A percentile compares a stretch with the other conserved stretches of the same genome.
Evolutionary conservation across 352 stramenopile species (phyloP).

Genomic region (Globisporangium sylvaticum): DNA sequence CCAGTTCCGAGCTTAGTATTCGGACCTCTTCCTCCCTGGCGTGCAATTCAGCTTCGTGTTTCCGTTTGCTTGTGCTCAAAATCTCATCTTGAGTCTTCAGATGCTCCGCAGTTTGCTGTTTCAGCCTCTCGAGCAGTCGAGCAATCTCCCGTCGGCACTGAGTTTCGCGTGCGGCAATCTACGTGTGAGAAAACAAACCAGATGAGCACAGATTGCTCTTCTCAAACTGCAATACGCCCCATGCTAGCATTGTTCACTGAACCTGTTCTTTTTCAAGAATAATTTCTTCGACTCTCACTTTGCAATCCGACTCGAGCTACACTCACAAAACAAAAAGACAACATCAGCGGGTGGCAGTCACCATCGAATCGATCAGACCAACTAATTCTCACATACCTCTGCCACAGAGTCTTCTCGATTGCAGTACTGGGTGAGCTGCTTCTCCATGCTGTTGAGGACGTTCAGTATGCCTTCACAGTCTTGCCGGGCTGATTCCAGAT

Average conservation of each 20-base stretch:
- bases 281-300: conserved; percentile 60
- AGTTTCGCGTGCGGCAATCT: conserved; percentile 58
- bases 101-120: conserved; percentile 40
- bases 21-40: conserved; percentile 50
- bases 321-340: background rate
- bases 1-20: conserved; percentile 39
- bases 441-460: conserved; percentile 83
- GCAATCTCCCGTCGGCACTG: conserved; percentile 69
- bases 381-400: conserved; percentile 30
- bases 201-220: background rate
- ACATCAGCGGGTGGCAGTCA: background rate
- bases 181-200: background rate
- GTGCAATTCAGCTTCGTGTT: conserved; percentile 38
- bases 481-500: conserved; percentile 65
- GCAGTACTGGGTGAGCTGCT: conserved; percentile 75
- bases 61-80: conserved; percentile 22
- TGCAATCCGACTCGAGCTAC: conserved; percentile 70
- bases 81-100: conserved; percentile 48
- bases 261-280: conserved; percentile 80
- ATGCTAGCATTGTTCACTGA: conserved; percentile 1
- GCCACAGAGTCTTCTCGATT: conserved; percentile 65
- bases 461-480: conserved; percentile 82
- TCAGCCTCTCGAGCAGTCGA: conserved; percentile 54
- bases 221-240: background rate
- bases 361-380: background rate